Evolutionary conservation across 805 yeast species (phyloP).

Genomic region (Metschnikowia vanudenii): DNA sequence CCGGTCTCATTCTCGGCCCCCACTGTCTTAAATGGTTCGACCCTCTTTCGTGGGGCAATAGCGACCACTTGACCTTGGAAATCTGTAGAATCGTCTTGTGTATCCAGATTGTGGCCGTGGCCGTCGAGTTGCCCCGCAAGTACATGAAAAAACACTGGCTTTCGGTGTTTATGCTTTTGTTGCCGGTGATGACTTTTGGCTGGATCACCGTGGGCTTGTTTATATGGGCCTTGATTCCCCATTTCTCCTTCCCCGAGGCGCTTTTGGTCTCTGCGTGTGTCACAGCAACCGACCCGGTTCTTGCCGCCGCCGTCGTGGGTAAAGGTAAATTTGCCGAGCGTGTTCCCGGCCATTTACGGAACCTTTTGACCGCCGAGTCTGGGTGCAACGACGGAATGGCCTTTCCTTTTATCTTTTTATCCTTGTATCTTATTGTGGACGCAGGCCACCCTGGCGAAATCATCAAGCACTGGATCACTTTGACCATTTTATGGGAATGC

Average conservation of each 20-base stretch:
- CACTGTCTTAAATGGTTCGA: conserved; percentile 80
- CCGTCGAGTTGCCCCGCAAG: conserved; percentile 87
- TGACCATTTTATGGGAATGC: conserved; percentile 81
- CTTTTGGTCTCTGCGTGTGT: conserved; percentile 80
- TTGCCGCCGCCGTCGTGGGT: conserved; percentile 94
- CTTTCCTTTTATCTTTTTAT: conserved; percentile 78
- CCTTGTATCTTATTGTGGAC: conserved; percentile 66
- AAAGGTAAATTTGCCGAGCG: conserved; percentile 88
- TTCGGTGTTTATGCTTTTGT: conserved; percentile 67
- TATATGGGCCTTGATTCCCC: conserved; percentile 74
- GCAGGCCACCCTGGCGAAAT: conserved; percentile 65
- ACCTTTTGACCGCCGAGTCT: conserved; percentile 78
- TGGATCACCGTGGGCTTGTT: conserved; percentile 83
- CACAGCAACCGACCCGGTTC: conserved; percentile 93
- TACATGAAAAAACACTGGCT: conserved; percentile 84
- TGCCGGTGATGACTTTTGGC: conserved; percentile 89
- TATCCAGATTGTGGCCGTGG: conserved; percentile 89
- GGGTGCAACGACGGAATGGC: conserved; percentile 97
- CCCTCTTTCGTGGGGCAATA: conserved; percentile 82
- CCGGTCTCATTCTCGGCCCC: conserved; percentile 88
- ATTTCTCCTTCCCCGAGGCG: conserved; percentile 67
- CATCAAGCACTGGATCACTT: conserved; percentile 74
- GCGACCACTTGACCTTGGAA: conserved; percentile 80
- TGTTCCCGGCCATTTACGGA: conserved; percentile 90
- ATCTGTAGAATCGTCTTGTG: conserved; percentile 78